These are phyloP conservation scores for Karstenula rhodostoma DNA, from an alignment of 2,329 filamentous ascomycete genomes.

Conservation along the genomic window DNA sequence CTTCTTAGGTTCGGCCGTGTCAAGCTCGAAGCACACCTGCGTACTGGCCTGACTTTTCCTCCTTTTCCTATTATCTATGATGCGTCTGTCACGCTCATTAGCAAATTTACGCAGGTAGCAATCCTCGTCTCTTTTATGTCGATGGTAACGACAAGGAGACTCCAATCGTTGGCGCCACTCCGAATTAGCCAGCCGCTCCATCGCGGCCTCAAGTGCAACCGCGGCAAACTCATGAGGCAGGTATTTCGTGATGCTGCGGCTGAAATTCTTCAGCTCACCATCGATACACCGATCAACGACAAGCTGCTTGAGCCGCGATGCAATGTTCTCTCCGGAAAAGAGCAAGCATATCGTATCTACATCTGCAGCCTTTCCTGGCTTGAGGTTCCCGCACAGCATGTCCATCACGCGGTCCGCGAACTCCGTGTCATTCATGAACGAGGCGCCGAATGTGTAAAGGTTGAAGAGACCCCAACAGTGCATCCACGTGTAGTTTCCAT, in stretches of 20 bases:
- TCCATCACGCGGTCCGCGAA: conserved; percentile 28
- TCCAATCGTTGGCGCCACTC: background rate
- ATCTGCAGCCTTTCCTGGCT: conserved; percentile 12
- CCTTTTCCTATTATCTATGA: background rate
- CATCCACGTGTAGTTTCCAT: conserved; percentile 19
- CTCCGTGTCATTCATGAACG: conserved; percentile 15
- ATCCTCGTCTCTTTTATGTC: conserved; percentile 9
- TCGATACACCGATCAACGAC: conserved; percentile 25
- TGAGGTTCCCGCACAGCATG: conserved; percentile 18
- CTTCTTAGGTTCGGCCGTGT: background rate
- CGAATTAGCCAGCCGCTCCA: conserved; percentile 3
- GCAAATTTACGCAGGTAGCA: conserved; percentile 20
- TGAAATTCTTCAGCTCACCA: background rate
- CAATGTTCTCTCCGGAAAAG: conserved; percentile 12
- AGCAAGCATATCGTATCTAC: conserved; percentile 25
- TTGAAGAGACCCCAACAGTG: conserved; percentile 26
- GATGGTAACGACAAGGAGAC: conserved; percentile 22
- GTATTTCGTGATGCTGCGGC: background rate
- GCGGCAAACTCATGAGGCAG: conserved; percentile 13
- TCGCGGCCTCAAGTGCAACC: conserved; percentile 15
- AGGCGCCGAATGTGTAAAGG: conserved; percentile 23
- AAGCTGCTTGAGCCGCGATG: conserved; percentile 20
- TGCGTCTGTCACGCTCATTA: conserved; percentile 6
- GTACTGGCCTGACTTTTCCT: background rate
- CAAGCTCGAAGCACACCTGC: background rate